Base-by-base conservation (phyloP, 2,329 filamentous ascomycete genomes). In the Ceratocystis colombiana region DNA sequence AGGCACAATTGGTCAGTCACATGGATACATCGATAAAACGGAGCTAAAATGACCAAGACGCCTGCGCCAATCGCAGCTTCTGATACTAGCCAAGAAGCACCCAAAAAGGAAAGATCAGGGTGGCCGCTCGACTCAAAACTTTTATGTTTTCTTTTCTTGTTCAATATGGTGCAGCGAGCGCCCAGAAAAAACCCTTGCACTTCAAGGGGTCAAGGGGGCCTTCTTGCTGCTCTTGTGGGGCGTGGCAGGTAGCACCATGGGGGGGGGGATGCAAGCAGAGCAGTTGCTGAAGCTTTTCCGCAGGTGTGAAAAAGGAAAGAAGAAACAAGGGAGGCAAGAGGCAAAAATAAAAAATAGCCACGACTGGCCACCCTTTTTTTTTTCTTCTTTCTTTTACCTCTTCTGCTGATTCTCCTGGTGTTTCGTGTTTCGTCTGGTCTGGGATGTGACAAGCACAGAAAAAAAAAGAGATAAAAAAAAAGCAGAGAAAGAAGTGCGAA, bases 11-110 rank as follows among this genome's bases (percentile, higher is more conserved):
- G 41, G 61, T 48, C 44, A 50, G 61, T 37, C 44, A 63, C 44
- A 63, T 33, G 61, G 44, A 63, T 48, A 45, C 61, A 48, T 33
- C n/a, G 61, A 37, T 48, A 63, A 63, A 63, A 46, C 46, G 61
- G 61, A 46, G 61, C 61, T 48, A 46, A 50, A 46, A 63, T 63
- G 61, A 45, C 61, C 44, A 63, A 59, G 61, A 50, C 44, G 44
- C 37, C 33, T 59, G 46, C 44, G 28, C 61, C 61, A 63, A 63
- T 63, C 22, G 44, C 61, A 48, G 61, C 44, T 22, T 48, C 46
- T 48, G 25, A 48, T 48, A 33, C 61, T 37, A 28, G 61, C 44
- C 44, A 63, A 63, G 61, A 46, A 33, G 22, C 33, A 25, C 61
- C 50, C 17, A 63, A 63, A 63, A 63, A 25, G 61, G 61, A 63